phyloP scores from a whole-genome alignment of 495 filamentous ascomycete genomes.

The Penicillium parvum region DNA sequence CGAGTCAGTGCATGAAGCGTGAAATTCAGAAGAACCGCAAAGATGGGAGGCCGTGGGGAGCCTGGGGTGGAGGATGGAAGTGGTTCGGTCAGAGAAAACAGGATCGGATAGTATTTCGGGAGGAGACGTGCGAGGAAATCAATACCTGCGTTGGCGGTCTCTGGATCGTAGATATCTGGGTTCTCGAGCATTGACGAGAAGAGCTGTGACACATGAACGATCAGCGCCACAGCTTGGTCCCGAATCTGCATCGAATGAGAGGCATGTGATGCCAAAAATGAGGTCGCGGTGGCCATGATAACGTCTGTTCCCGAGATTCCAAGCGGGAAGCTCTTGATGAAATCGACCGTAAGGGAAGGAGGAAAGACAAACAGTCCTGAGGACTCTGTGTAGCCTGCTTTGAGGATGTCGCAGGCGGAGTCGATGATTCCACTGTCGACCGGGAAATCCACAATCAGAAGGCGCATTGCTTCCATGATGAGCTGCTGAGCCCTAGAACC shows the following conservation, averaged over 20 bases:
- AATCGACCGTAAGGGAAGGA: slow-evolving; percentile 62
- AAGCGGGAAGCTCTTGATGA: slow-evolving; percentile 58
- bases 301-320: slow-evolving; percentile 65
- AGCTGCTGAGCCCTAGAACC: slow-evolving; percentile 53
- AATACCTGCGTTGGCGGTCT: slow-evolving; percentile 72
- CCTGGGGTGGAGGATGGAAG: slow-evolving; percentile 8
- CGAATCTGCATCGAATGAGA: slow-evolving; percentile 52
- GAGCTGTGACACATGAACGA: slow-evolving; percentile 62
- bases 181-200: slow-evolving; percentile 59
- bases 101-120: slow-evolving; percentile 50
- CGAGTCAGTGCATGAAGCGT: slow-evolving; percentile 66
- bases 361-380: slow-evolving; percentile 75
- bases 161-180: slow-evolving; percentile 57
- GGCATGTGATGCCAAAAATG: slow-evolving; percentile 58
- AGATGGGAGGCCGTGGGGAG: slow-evolving; percentile 28
- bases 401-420: slow-evolving; percentile 68
- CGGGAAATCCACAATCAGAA: slow-evolving; percentile 50
- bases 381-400: slow-evolving; percentile 74
- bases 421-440: slow-evolving; percentile 68
- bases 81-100: slow-evolving; percentile 33
- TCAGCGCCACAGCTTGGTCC: slow-evolving; percentile 49
- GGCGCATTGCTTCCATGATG: slow-evolving; percentile 51
- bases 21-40: slow-evolving; percentile 73
- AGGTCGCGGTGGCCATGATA: slow-evolving; percentile 73
- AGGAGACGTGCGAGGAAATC: slow-evolving; percentile 66